Percentiles rank a stretch among this genome's conserved stretches.
phyloP scores from a whole-genome alignment of 495 filamentous ascomycete species.

The Lentithecium fluviatile region DNA sequence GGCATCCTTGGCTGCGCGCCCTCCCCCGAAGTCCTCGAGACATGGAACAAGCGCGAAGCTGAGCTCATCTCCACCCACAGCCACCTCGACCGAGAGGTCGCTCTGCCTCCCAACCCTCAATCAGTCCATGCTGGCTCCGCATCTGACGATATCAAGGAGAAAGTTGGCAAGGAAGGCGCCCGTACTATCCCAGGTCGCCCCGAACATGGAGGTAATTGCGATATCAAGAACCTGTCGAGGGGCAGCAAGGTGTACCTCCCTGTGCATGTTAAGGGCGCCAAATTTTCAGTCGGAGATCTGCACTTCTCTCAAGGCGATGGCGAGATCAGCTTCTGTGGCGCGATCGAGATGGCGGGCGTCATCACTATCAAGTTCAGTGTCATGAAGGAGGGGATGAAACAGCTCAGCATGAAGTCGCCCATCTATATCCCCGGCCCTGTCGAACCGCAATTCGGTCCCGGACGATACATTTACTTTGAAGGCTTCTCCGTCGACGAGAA shows the following conservation, averaged over 20 bases:
- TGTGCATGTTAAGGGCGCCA: slow-evolving; percentile 80
- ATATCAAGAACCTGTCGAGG: slow-evolving; percentile 87
- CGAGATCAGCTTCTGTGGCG: slow-evolving; percentile 94
- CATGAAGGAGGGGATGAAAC: slow-evolving; percentile 76
- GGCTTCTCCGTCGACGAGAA: slow-evolving; percentile 90
- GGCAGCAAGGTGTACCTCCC: slow-evolving; percentile 89
- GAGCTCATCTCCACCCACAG: slow-evolving; percentile 70
- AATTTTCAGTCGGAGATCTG: slow-evolving; percentile 89
- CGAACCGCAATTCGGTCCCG: slow-evolving; percentile 86
- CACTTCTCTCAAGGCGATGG: slow-evolving; percentile 92
- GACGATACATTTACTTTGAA: slow-evolving; percentile 86
- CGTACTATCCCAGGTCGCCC: slow-evolving; percentile 79
- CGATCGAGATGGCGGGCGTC: slow-evolving; percentile 93
- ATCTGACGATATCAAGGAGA: slow-evolving; percentile 59
- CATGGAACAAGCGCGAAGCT: slow-evolving; percentile 79
- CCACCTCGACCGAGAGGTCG: slow-evolving; percentile 71
- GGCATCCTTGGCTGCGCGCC: slow-evolving; percentile 93
- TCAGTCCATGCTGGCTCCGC: slow-evolving; percentile 74
- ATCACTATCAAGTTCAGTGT: slow-evolving; percentile 91
- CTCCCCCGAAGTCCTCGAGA: slow-evolving; percentile 63
- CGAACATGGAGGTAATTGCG: slow-evolving; percentile 62
- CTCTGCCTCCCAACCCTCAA: slow-evolving; percentile 68
- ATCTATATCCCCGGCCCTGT: slow-evolving; percentile 90
- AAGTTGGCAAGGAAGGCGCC: slow-evolving; percentile 83
- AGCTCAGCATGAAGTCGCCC: slow-evolving; percentile 78